Conservation (phyloP, 805 yeast genomes). For the Myxozyma geophila region DNA sequence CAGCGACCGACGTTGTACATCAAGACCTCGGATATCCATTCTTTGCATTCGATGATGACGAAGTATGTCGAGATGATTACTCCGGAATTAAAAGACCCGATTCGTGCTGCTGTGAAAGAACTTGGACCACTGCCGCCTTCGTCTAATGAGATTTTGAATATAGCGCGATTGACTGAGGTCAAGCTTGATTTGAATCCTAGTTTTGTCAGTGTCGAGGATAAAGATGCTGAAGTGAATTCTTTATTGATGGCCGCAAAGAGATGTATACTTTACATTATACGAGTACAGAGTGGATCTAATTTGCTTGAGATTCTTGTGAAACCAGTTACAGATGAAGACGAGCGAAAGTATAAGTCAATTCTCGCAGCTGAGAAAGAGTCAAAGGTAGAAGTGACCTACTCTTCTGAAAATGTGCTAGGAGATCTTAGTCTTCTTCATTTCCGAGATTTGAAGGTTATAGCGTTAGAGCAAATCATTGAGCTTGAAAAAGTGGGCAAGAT, state of each 20-base stretch:
- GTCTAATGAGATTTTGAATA: constrained; percentile 54
- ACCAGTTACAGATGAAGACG: constrained; percentile 72
- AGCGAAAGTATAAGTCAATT: constrained; percentile 61
- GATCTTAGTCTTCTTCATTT: constrained; percentile 49
- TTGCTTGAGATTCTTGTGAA: constrained; percentile 70
- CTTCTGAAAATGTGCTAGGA: constrained; percentile 33
- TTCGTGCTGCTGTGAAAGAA: constrained; percentile 52
- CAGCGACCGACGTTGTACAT: constrained; percentile 49
- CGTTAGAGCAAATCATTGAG: constrained; percentile 75
- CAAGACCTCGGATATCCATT: constrained; percentile 46
- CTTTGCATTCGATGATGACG: constrained; percentile 47
- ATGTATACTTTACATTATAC: constrained; percentile 77
- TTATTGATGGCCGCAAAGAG: constrained; percentile 78
- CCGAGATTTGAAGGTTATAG: constrained; percentile 75
- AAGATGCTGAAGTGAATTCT: constrained; percentile 62
- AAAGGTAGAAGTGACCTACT: constrained; percentile 37
- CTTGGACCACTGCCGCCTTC: constrained; percentile 51
- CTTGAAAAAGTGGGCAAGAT: constrained; percentile 70
- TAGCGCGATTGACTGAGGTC: constrained; percentile 58
- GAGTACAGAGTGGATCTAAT: constrained; percentile 73
- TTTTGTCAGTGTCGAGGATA: constrained; percentile 50
- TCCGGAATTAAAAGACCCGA: constrained; percentile 55
- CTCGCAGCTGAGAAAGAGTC: constrained; percentile 52
- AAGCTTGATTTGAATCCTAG: constrained; percentile 65
- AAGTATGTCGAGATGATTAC: constrained; percentile 41